A percentile compares a stretch with the other conserved stretches of the same genome.
Evolutionary conservation across 371 early-diverging fungal genomes (phyloP).

Genomic region (Mortierella sp.): DNA sequence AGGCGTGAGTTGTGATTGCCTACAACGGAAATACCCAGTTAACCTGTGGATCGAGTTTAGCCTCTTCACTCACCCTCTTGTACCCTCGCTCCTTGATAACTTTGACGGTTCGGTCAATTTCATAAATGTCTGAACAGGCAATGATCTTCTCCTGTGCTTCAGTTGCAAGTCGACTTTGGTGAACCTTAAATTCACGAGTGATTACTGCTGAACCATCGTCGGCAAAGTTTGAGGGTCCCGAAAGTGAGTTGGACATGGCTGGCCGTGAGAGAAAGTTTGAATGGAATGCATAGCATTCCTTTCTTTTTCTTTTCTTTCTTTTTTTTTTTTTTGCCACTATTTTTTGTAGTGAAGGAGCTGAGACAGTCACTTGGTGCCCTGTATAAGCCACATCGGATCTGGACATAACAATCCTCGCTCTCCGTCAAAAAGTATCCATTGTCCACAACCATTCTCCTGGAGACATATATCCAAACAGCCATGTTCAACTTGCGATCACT

Average conservation of each 20-base stretch:
- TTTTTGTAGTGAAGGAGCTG: not conserved
- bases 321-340: conserved; percentile 6
- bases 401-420: not conserved
- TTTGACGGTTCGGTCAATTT: conserved; percentile 74
- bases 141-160: conserved; percentile 56
- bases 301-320: not conserved
- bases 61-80: conserved; percentile 55
- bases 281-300: no score
- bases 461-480: conserved; percentile 12
- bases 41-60: not conserved
- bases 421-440: not conserved
- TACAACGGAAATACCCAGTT: not conserved
- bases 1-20: not conserved
- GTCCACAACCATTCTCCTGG: not conserved
- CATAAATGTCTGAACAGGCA: conserved; percentile 64
- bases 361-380: conserved; percentile 7
- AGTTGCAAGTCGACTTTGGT: conserved; percentile 54
- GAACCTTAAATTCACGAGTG: conserved; percentile 64
- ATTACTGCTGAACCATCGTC: conserved; percentile 76
- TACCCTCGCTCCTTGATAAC: conserved; percentile 65
- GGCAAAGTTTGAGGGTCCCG: conserved; percentile 73
- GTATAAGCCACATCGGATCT: conserved; percentile 11
- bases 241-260: conserved; percentile 50
- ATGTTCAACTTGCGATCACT: conserved; percentile 54
- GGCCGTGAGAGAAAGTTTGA: no score